Conservation (phyloP, 2,329 filamentous ascomycete species). For the Fusarium heterosporum region DNA sequence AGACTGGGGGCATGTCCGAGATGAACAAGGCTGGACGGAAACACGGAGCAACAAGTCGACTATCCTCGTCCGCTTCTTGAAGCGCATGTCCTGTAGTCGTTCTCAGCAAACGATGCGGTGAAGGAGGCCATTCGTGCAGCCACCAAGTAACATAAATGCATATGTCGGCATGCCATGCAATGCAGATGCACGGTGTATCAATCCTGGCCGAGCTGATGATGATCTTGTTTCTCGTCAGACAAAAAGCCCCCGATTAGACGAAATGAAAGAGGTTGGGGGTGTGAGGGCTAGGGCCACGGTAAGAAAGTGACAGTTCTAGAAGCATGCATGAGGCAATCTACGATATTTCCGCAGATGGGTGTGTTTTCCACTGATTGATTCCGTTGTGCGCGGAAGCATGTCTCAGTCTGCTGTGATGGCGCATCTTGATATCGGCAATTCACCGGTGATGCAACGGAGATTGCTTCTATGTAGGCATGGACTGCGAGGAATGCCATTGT, state of each 20-base stretch:
- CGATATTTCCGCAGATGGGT: slow-evolving; percentile 2
- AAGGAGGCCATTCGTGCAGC: slow-evolving; percentile 8
- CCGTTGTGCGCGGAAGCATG: slow-evolving; percentile 14
- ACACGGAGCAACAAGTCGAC: not conserved
- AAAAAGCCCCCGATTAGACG: slow-evolving; percentile 5
- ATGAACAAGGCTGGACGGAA: not conserved
- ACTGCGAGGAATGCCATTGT: slow-evolving; percentile 7
- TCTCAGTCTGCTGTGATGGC: slow-evolving; percentile 24
- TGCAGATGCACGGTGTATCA: slow-evolving; percentile 24
- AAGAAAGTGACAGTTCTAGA: slow-evolving; percentile 28
- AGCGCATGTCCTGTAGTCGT: not conserved
- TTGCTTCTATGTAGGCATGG: slow-evolving; percentile 15
- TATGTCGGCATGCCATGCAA: slow-evolving; percentile 11
- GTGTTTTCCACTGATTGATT: slow-evolving; percentile 12
- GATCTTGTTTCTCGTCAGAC: slow-evolving; percentile 6
- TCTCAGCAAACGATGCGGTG: slow-evolving; percentile 33
- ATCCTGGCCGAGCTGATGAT: slow-evolving; percentile 1
- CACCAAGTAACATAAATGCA: not conserved
- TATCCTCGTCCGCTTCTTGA: not conserved
- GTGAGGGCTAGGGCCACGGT: not conserved
- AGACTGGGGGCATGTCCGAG: not conserved
- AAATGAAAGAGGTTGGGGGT: slow-evolving; percentile 16
- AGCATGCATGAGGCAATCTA: slow-evolving; percentile 31
- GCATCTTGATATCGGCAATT: not conserved
- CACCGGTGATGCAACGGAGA: slow-evolving; percentile 5